Percentiles rank a stretch among this genome's conserved stretches.
These are phyloP conservation scores for Mollisiaceae sp. DNA, from an alignment of 2,329 filamentous ascomycete genomes.

Conservation along the genomic window DNA sequence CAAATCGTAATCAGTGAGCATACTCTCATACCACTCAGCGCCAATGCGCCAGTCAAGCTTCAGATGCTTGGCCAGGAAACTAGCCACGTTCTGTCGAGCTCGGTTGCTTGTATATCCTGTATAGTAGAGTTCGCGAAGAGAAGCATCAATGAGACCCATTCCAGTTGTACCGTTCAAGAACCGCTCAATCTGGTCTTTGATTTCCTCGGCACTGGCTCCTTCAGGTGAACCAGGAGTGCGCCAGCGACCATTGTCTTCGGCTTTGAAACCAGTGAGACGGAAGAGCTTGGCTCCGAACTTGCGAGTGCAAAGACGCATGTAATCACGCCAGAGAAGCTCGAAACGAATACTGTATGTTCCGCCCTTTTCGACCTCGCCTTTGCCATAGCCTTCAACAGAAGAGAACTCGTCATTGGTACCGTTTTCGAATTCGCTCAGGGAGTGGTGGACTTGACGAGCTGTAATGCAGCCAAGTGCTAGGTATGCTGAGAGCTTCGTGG, in stretches of 20 bases:
- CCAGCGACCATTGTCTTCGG: constrained; percentile 48
- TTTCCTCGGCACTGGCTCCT: constrained; percentile 45
- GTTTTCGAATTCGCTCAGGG: constrained; percentile 72
- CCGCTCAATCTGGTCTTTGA: constrained; percentile 57
- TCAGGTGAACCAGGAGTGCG: constrained; percentile 31
- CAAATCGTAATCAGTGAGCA: constrained; percentile 77
- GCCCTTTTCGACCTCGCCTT: constrained; percentile 68
- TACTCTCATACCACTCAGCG: constrained; percentile 81
- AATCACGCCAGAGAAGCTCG: constrained; percentile 80
- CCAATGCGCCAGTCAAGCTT: constrained; percentile 80
- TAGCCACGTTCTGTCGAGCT: constrained; percentile 77
- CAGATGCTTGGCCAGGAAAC: constrained; percentile 74
- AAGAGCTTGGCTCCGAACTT: constrained; percentile 74
- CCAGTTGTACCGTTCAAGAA: constrained; percentile 73
- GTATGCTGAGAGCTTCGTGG: constrained; percentile 77
- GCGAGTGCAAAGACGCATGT: constrained; percentile 76
- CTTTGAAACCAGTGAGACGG: constrained; percentile 64
- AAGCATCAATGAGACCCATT: constrained; percentile 78
- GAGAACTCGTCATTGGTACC: constrained; percentile 49
- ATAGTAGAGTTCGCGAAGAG: constrained; percentile 73
- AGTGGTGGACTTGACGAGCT: constrained; percentile 72
- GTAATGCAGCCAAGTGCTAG: constrained; percentile 75
- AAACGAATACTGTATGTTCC: constrained; percentile 73
- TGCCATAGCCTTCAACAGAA: constrained; percentile 56
- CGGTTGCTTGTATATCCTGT: constrained; percentile 82